Percentiles rank a stretch among this genome's conserved stretches.
Evolutionary conservation across 1,284 basidiomycete genomes (phyloP).

Genomic region (Sanghuangporus weigelae): DNA sequence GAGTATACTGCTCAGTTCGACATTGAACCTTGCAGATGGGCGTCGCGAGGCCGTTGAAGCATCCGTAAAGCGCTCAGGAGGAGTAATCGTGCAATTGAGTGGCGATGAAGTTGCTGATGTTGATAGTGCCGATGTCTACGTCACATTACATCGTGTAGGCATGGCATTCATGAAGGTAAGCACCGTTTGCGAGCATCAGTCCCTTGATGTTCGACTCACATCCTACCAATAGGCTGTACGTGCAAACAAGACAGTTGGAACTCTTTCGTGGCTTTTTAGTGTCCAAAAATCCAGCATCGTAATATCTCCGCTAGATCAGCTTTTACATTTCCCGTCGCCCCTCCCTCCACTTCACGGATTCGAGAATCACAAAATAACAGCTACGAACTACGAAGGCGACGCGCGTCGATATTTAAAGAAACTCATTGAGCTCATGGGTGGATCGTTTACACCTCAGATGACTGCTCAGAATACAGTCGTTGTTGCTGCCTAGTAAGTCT

Average conservation of each 20-base stretch:
- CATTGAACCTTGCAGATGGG: conserved; percentile 44
- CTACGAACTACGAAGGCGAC: conserved; percentile 85
- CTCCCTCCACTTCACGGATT: conserved; percentile 36
- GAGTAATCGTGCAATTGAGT: conserved; percentile 40
- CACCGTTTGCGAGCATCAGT: conserved; percentile 17
- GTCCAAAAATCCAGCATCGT: conserved; percentile 61
- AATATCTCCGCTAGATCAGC: conserved; percentile 60
- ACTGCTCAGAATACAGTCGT: conserved; percentile 69
- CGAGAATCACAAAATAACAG: conserved; percentile 50
- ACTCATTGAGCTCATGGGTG: conserved; percentile 74
- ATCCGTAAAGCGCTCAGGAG: conserved; percentile 53
- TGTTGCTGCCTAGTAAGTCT: conserved; percentile 73
- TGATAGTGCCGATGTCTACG: conserved; percentile 56
- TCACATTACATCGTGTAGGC: conserved; percentile 66
- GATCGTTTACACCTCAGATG: conserved; percentile 77
- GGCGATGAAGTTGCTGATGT: conserved; percentile 34
- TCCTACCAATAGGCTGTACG: conserved; percentile 48
- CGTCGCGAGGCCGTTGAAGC: conserved; percentile 50
- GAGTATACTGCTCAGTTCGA: conserved; percentile 54
- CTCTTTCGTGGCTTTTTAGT: conserved; percentile 77
- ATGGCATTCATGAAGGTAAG: conserved; percentile 61
- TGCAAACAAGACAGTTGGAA: conserved; percentile 63
- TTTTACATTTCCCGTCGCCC: conserved; percentile 54
- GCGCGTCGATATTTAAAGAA: conserved; percentile 83
- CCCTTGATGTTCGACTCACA: conserved; percentile 5